phyloP scores from a whole-genome alignment of 108 stramenopile genomes.

The Discostella pseudostelligera region DNA sequence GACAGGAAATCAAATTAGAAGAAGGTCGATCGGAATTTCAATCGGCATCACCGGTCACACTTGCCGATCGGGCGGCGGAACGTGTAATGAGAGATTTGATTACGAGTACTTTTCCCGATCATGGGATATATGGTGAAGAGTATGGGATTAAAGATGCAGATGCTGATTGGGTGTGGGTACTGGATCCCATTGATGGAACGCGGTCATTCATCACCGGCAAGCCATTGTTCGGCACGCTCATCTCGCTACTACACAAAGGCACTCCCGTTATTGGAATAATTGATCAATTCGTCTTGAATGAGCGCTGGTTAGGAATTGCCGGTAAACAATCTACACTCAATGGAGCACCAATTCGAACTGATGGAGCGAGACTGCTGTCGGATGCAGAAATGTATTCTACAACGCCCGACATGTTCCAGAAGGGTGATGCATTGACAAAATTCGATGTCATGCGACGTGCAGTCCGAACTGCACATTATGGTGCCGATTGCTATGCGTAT shows the following conservation, averaged over 20 bases:
- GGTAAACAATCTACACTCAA: constrained; percentile 17
- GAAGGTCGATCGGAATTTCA: constrained; percentile 30
- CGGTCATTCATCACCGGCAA: constrained; percentile 38
- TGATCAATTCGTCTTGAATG: constrained; percentile 39
- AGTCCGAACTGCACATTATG: constrained; percentile 24
- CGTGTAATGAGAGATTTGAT: constrained; percentile 35
- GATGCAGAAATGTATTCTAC: constrained; percentile 40
- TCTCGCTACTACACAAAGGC: constrained; percentile 29
- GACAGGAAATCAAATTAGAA: constrained; percentile 38
- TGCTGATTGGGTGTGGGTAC: constrained; percentile 38
- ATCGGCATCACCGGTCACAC: constrained; percentile 40
- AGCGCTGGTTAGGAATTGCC: constrained; percentile 33
- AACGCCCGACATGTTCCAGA: constrained; percentile 36
- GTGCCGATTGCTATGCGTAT: constrained; percentile 44
- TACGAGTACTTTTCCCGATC: constrained; percentile 16
- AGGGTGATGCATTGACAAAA: constrained; percentile 19
- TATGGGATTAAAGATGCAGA: constrained; percentile 25
- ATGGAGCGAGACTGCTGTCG: constrained; percentile 16
- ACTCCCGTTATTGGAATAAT: constrained; percentile 36
- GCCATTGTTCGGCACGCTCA: constrained; percentile 38
- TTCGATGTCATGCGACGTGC: constrained; percentile 22
- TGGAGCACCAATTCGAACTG: constrained; percentile 19
- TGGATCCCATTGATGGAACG: constrained; percentile 43
- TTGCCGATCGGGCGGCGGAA: constrained; percentile 44
- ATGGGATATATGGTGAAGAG: constrained; percentile 34